phyloP scores from a whole-genome alignment of 75 land plant species.

The Sequoiadendron giganteum region DNA sequence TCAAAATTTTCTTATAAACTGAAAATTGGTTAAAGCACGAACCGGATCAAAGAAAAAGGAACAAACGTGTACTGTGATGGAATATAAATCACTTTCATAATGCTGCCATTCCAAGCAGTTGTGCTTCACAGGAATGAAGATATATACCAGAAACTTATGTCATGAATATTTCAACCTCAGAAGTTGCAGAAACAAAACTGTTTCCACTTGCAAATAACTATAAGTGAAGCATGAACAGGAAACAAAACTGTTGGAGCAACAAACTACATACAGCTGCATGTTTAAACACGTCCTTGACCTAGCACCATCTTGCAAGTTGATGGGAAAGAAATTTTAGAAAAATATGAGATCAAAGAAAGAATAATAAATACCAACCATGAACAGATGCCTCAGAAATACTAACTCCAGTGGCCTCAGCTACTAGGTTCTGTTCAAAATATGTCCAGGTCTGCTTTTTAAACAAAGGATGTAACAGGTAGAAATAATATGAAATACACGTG shows the following conservation, averaged over 20 bases:
- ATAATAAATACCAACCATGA: not conserved
- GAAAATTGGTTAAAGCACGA: not conserved
- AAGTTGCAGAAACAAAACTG: not conserved
- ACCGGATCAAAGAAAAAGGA: not conserved
- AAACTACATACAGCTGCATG: not conserved
- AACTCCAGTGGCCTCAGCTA: not conserved
- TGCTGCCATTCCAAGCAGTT: not conserved
- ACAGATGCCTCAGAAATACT: not conserved
- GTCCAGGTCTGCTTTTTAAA: not conserved
- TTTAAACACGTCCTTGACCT: not conserved
- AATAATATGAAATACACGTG: not conserved
- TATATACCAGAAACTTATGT: not conserved
- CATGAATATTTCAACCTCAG: not conserved
- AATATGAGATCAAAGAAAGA: not conserved
- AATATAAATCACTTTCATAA: not conserved
- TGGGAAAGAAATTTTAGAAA: not conserved
- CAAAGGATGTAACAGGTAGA: not conserved
- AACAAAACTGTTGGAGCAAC: not conserved
- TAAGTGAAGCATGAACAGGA: not conserved
- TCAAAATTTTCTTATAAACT: not conserved
- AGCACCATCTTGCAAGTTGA: not conserved
- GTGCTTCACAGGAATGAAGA: not conserved
- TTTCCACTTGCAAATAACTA: not conserved
- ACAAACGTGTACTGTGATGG: not conserved
- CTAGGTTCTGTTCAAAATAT: not conserved